These are phyloP conservation scores for Tephrocybe rancida DNA, from an alignment of 768 basidiomycete species.

Conservation along the genomic window DNA sequence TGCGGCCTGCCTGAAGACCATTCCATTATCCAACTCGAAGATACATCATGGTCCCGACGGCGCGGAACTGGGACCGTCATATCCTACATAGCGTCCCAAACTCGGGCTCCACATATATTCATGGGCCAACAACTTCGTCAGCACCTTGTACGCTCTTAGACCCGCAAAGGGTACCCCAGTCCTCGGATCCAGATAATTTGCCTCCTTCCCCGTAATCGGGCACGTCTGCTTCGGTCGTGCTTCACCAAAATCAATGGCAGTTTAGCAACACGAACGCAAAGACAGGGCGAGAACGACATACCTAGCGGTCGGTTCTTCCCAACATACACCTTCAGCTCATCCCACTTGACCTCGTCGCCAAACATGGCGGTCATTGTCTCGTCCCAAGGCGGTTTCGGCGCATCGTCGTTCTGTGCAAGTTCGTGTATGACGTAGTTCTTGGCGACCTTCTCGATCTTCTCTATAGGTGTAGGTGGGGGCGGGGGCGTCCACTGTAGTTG, in stretches of 20 bases:
- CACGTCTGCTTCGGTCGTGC: conserved; percentile 70
- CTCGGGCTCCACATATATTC: conserved; percentile 68
- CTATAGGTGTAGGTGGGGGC: conserved; percentile 26
- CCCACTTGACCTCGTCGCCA: conserved; percentile 84
- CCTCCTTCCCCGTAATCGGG: conserved; percentile 76
- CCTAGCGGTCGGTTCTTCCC: conserved; percentile 67
- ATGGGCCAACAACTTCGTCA: conserved; percentile 65
- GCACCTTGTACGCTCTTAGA: conserved; percentile 59
- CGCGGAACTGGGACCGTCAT: conserved; percentile 20
- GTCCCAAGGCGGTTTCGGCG: conserved; percentile 59
- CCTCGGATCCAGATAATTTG: conserved; percentile 79
- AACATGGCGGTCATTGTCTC: conserved; percentile 85
- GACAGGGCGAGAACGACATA: conserved; percentile 31
- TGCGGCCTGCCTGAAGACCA: too few species aligned
- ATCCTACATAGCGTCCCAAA: conserved; percentile 44
- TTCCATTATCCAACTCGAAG: too few species aligned
- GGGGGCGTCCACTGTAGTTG: conserved; percentile 18
- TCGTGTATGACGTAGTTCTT: conserved; percentile 80
- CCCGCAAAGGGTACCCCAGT: conserved; percentile 82
- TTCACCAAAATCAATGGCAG: conserved; percentile 26
- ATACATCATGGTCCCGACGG: too few species aligned
- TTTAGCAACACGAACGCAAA: background rate
- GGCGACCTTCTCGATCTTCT: conserved; percentile 50
- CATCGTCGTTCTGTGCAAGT: conserved; percentile 44
- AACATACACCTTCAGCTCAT: conserved; percentile 64